Conservation (phyloP, 306 rosid genomes). For the Acacia crassicarpa region DNA sequence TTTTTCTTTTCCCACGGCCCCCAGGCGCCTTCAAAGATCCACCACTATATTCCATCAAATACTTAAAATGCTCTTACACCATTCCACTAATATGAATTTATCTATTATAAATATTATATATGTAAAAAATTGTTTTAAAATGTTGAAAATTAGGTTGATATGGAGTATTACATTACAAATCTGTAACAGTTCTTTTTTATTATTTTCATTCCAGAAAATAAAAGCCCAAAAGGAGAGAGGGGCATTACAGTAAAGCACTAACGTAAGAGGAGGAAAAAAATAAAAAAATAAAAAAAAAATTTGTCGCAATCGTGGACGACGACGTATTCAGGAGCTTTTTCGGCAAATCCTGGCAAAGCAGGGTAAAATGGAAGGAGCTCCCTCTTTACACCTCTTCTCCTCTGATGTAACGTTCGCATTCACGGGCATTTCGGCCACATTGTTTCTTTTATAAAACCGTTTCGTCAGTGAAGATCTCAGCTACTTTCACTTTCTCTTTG, state of each 20-base stretch:
- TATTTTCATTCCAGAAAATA: neutral
- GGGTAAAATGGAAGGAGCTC: neutral
- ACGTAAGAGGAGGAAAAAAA: neutral
- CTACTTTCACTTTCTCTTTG: neutral
- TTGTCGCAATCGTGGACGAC: slow-evolving; percentile 48
- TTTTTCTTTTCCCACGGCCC: no score
- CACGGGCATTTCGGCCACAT: slow-evolving; percentile 24
- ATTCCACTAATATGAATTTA: neutral
- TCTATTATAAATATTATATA: no score
- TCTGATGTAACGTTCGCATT: slow-evolving; percentile 50
- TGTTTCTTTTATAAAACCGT: slow-evolving; percentile 15
- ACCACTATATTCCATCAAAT: neutral
- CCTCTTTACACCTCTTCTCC: neutral
- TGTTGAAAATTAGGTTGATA: neutral
- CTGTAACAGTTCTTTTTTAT: no score
- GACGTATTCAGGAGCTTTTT: slow-evolving; percentile 38
- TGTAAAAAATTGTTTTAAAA: no score
- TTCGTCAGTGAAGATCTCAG: slow-evolving; percentile 17
- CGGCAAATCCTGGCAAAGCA: slow-evolving; percentile 41
- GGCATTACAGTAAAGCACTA: slow-evolving; percentile 27
- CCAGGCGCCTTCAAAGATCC: no score
- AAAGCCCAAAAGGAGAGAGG: slow-evolving; percentile 15
- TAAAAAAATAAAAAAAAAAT: neutral
- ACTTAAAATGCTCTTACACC: neutral
- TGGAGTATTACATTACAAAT: neutral